Percentiles rank a stretch among this genome's conserved stretches.
These are phyloP conservation scores for Arthrobotrys entomopaga DNA, from an alignment of 2,329 filamentous ascomycete species.

Conservation along the genomic window DNA sequence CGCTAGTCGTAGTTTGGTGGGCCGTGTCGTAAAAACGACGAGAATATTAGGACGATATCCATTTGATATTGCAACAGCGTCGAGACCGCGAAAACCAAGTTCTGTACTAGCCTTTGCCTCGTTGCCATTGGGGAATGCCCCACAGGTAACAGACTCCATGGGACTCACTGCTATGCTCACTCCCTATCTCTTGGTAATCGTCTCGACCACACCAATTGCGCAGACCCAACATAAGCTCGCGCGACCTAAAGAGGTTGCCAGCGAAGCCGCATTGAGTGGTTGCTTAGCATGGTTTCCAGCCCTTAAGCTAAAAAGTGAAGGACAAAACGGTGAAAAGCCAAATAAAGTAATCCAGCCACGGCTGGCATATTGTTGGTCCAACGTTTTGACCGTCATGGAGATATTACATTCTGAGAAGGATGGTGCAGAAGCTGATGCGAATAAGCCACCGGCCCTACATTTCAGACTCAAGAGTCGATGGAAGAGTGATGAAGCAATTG, in stretches of 20 bases:
- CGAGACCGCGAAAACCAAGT: conserved; percentile 84
- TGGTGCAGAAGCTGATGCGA: conserved; percentile 71
- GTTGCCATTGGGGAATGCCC: conserved; percentile 91
- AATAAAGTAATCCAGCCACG: conserved; percentile 82
- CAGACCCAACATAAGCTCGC: conserved; percentile 96
- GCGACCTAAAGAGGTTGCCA: conserved; percentile 87
- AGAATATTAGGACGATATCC: conserved; percentile 93
- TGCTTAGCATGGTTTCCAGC: conserved; percentile 97
- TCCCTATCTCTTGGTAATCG: conserved; percentile 92
- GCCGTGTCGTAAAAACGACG: conserved; percentile 85
- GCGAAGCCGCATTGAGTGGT: conserved; percentile 90
- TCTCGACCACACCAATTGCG: conserved; percentile 94
- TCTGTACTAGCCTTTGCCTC: conserved; percentile 92
- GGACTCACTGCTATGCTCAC: conserved; percentile 95
- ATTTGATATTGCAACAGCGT: conserved; percentile 70
- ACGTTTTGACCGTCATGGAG: conserved; percentile 92
- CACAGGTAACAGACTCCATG: conserved; percentile 84
- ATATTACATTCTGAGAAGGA: conserved; percentile 73
- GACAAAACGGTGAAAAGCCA: conserved; percentile 72
- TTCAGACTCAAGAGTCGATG: conserved; percentile 88
- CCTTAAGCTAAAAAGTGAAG: conserved; percentile 79
- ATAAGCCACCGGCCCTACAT: conserved; percentile 79
- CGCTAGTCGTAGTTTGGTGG: conserved; percentile 87
- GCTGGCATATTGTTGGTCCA: conserved; percentile 97
- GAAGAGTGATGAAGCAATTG: conserved; percentile 94